Base-by-base conservation (phyloP, 805 yeast species). In the Candida germanica region DNA sequence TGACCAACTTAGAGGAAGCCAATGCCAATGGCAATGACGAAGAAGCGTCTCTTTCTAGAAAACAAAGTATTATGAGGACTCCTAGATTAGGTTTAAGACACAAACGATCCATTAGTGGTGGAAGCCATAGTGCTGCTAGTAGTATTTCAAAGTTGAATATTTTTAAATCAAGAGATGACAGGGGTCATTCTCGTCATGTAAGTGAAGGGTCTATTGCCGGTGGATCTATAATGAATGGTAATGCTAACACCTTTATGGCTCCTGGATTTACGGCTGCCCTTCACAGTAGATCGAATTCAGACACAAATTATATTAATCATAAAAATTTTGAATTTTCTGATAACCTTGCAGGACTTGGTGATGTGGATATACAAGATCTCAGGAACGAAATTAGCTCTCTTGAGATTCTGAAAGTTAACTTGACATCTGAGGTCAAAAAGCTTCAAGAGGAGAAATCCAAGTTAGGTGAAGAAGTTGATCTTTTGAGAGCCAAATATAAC, bases 361-460 rank as follows among this genome's bases (percentile, higher is more conserved):
- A 31, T 5, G 21, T 27, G 8, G 46, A 51, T 16, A 12, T 47
- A 3, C 39, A 38, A 21, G 34, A 40, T 11, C 23, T 49, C 7
- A 70, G 59, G 42, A 40, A 50, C 15, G 80, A 75, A 39, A 46
- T 75, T 12, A 50, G 56, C 19, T 58, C 64, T 18, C 51, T 75
- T 36, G 60, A 52, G 15, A 29, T 38, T 1, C 40, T 33, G 11
- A 42, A 38, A n/a, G 20, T 26, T 10, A 22, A 12, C n/a, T 29
- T 44, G 3, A 21, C 17, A 25, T 16, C 21, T n/a, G 49, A 44
- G 10, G 34, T 44, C n/a, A 39, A 40, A 24, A 37, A 46, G 29
- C 45, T 66, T 39, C 41, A 42, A 21, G 43, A 43, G n/a, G 71
- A 65, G 25, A 61, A 55, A 36, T 26, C 25, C 18, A 41, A 33